These are phyloP conservation scores for Blastobotrys petasosporus DNA, from an alignment of 1,139 yeast genomes.

Conservation along the genomic window DNA sequence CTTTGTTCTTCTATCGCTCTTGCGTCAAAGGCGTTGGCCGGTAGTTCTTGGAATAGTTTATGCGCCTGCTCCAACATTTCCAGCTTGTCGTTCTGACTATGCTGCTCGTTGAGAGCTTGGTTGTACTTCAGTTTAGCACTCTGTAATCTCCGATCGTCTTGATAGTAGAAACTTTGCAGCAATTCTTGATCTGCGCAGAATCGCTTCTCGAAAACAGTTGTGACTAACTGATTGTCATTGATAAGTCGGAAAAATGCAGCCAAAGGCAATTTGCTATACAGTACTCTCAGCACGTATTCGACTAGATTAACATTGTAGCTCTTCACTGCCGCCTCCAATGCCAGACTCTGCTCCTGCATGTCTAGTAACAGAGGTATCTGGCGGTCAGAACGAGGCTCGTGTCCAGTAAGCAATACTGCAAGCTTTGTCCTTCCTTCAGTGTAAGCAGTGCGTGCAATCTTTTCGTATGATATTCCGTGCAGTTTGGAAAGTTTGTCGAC, in stretches of 20 bases:
- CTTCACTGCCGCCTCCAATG: slow-evolving; percentile 62
- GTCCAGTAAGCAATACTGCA: slow-evolving; percentile 57
- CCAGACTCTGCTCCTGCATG: slow-evolving; percentile 68
- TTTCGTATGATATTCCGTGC: slow-evolving; percentile 49
- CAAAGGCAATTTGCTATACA: slow-evolving; percentile 44
- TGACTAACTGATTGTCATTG: slow-evolving; percentile 40
- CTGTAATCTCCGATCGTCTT: slow-evolving; percentile 50
- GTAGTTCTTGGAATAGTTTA: slow-evolving; percentile 25
- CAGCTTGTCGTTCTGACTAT: slow-evolving; percentile 15
- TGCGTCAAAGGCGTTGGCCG: slow-evolving; percentile 28
- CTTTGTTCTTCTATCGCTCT: slow-evolving; percentile 44
- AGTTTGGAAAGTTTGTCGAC: slow-evolving; percentile 40
- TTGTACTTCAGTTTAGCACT: slow-evolving; percentile 39
- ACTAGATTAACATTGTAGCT: slow-evolving; percentile 62
- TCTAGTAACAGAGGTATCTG: slow-evolving; percentile 61
- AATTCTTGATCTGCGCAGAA: slow-evolving; percentile 33
- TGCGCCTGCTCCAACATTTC: slow-evolving; percentile 28
- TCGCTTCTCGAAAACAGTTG: slow-evolving; percentile 41
- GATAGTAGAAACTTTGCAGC: slow-evolving; percentile 51
- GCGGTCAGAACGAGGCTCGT: slow-evolving; percentile 60
- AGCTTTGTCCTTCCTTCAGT: slow-evolving; percentile 75
- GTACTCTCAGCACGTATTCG: slow-evolving; percentile 49
- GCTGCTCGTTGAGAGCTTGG: slow-evolving; percentile 22
- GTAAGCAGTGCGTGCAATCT: slow-evolving; percentile 64
- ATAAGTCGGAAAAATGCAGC: slow-evolving; percentile 53